A percentile compares a stretch with the other conserved stretches of the same genome.
Conservation (phyloP, 768 basidiomycete species). For the Boletus subcaerulescens region DNA sequence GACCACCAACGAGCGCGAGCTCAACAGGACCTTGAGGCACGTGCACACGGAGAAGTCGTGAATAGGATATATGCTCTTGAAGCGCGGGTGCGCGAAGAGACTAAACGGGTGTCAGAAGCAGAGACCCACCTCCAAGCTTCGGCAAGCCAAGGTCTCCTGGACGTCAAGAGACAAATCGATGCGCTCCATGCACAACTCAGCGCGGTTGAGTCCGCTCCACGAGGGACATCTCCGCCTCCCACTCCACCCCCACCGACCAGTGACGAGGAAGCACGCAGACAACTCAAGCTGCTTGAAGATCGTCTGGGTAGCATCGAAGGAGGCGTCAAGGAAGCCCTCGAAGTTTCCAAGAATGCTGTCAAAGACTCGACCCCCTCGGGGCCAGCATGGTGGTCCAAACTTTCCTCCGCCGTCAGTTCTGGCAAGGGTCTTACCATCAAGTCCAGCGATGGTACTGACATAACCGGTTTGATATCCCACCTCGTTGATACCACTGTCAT, state of each 20-base stretch:
- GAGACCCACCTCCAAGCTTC: slow-evolving; percentile 47
- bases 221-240: slow-evolving; percentile 14
- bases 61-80: slow-evolving; percentile 58
- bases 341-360: slow-evolving; percentile 49
- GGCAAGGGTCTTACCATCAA: slow-evolving; percentile 60
- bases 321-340: slow-evolving; percentile 69
- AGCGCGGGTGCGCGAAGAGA: slow-evolving; percentile 43
- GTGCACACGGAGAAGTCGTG: slow-evolving; percentile 48
- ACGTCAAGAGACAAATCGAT: slow-evolving; percentile 56
- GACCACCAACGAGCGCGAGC: slow-evolving; percentile 51
- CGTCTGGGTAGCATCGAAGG: slow-evolving; percentile 60
- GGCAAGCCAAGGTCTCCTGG: slow-evolving; percentile 44
- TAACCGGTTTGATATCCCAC: slow-evolving; percentile 64
- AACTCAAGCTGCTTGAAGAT: slow-evolving; percentile 58
- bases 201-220: slow-evolving; percentile 26
- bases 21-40: slow-evolving; percentile 52
- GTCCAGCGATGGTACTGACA: slow-evolving; percentile 70
- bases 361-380: slow-evolving; percentile 38
- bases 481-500: slow-evolving; percentile 77
- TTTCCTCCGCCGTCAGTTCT: slow-evolving; percentile 44
- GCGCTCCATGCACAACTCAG: slow-evolving; percentile 44
- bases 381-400: slow-evolving; percentile 72
- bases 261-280: slow-evolving; percentile 58
- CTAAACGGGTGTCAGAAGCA: slow-evolving; percentile 49
- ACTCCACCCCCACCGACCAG: slow-evolving; percentile 21